Evolutionary conservation across 208 protist genomes (phyloP), one percentile per base, ranked within the genome.

Genomic region (Acanthamoeba royreba): DNA sequence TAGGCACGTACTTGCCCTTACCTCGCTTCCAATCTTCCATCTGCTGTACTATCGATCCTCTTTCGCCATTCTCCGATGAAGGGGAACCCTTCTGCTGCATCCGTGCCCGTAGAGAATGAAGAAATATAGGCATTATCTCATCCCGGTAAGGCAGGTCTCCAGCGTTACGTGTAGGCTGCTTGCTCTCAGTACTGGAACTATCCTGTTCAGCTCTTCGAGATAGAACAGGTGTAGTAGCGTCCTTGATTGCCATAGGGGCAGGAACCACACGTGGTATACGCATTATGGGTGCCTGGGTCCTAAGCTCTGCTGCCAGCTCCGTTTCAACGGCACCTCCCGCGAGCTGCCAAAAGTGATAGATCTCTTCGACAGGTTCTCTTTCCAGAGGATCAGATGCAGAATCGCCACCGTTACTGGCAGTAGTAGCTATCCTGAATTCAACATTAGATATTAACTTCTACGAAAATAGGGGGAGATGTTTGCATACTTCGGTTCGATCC

Each of bases 271-370:
- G 33, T 17, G 91, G 94, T n/a, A 95, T 42, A 19, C 93, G 93
- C 31, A 94, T 91, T 4, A 94, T 94, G 0, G 92, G 92, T 66
- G 94, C 92, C 35, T 43, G 43, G 5, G 79, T 42, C 58, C 83
- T 92, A 1, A 91, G 28, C 25, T 58, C 5, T 46, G 46, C 4
- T 72, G 79, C 33, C 28, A 93, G 49, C 49, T 96, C 95, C 17
- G 74, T 79, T 35, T 96, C 95, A 17, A 96, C 58, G 28, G 94
- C 83, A 13, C 95, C 95, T 5, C 93, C 93, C 17, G 90, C 43
- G 15, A 96, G 58, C 38, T 93, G 91, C 95, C 95, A 96, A 15
- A 95, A 58, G 47, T 96, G 93, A 40, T 92, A 92, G 28, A 92
- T 77, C 61, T 92, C 58, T 35, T 46, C 49, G 9, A 92, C 38